phyloP scores from a whole-genome alignment of 768 basidiomycete genomes.

The Lentinula detonsa region DNA sequence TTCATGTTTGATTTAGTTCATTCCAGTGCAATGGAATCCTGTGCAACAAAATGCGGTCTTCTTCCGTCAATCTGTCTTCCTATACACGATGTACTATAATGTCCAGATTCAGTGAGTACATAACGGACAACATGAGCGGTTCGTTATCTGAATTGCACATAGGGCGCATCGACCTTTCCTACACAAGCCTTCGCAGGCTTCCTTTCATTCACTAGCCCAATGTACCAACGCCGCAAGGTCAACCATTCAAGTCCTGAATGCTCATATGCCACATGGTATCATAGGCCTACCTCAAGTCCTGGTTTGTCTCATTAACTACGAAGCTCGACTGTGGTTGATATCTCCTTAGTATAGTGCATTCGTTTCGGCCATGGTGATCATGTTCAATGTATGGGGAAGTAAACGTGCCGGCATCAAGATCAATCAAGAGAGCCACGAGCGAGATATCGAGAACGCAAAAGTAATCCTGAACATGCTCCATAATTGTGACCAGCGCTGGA shows the following conservation, averaged over 20 bases:
- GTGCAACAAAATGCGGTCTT: not conserved
- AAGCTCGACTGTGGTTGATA: not conserved
- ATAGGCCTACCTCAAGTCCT: constrained; percentile 29
- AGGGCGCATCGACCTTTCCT: constrained; percentile 8
- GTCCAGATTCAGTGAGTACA: constrained; percentile 6
- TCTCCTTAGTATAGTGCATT: constrained; percentile 26
- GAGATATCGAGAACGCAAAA: constrained; percentile 46
- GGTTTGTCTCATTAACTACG: constrained; percentile 18
- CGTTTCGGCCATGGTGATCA: constrained; percentile 43
- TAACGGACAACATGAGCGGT: not conserved
- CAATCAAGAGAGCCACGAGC: constrained; percentile 30
- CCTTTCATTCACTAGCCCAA: constrained; percentile 10
- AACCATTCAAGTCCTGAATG: not conserved
- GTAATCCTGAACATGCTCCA: constrained; percentile 31
- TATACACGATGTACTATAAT: constrained; percentile 4
- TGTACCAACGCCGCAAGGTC: constrained; percentile 11
- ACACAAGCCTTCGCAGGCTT: constrained; percentile 5
- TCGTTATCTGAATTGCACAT: not conserved
- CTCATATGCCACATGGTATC: not conserved
- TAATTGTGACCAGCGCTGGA: constrained; percentile 1
- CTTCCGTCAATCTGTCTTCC: constrained; percentile 9
- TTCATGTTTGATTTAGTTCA: not conserved
- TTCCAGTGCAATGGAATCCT: constrained; percentile 9
- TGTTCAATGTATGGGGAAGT: constrained; percentile 53
- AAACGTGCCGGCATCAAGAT: constrained; percentile 32